A percentile compares a stretch with the other conserved stretches of the same genome.
These are phyloP conservation scores for Cucurbita maxima DNA, from an alignment of 306 rosid species.

Conservation along the genomic window DNA sequence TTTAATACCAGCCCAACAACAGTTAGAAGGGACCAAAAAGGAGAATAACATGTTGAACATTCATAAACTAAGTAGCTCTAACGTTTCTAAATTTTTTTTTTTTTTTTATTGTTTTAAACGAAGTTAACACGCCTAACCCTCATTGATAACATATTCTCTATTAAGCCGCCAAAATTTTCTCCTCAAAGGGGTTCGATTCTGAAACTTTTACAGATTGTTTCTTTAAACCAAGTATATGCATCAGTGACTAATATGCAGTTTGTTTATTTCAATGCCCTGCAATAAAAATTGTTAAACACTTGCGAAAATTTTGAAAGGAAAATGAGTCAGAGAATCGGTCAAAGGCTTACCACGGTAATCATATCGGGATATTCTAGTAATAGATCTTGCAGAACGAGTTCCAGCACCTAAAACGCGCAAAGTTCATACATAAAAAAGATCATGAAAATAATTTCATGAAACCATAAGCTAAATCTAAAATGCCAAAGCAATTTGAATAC, in stretches of 20 bases:
- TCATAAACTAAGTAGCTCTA: neutral
- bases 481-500: neutral
- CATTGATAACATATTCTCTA: neutral
- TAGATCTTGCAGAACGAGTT: constrained; percentile 61
- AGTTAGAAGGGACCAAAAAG: neutral
- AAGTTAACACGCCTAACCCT: neutral
- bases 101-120: neutral
- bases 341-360: constrained; percentile 50
- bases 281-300: neutral
- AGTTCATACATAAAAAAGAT: neutral
- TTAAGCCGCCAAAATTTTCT: neutral
- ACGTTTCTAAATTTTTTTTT: neutral
- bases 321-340: neutral
- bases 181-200: neutral
- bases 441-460: neutral
- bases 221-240: neutral
- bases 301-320: neutral
- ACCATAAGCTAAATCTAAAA: neutral
- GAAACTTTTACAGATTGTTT: neutral
- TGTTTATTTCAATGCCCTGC: neutral
- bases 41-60: neutral
- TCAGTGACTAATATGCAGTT: neutral
- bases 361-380: constrained; percentile 45
- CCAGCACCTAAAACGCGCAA: constrained; percentile 44
- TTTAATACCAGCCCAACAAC: neutral